Conservation (phyloP, 2,329 filamentous ascomycete species). For the Dothiorella sarmentorum region DNA sequence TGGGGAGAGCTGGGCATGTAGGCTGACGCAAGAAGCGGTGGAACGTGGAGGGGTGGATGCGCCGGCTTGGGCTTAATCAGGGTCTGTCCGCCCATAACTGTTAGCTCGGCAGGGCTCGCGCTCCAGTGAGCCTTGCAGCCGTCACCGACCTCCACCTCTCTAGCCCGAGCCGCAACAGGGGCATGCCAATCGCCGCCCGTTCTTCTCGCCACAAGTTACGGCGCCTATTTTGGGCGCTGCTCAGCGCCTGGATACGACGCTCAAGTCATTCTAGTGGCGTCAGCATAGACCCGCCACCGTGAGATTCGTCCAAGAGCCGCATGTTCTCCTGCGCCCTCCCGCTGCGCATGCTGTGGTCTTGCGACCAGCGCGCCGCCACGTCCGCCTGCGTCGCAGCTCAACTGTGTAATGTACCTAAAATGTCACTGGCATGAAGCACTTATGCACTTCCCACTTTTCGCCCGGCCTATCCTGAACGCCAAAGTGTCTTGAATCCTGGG, state of each 20-base stretch:
- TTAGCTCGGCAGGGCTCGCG: not conserved
- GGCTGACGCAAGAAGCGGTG: conserved; percentile 17
- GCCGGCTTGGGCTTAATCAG: conserved; percentile 3
- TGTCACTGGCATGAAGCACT: conserved; percentile 1
- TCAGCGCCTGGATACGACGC: not conserved
- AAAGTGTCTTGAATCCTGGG: conserved; percentile 1
- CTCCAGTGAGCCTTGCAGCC: conserved; percentile 8
- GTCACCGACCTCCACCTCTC: conserved; percentile 10
- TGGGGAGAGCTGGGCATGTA: conserved; percentile 7
- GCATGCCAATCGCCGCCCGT: conserved; percentile 7
- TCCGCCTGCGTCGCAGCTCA: conserved; percentile 14
- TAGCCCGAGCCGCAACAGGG: conserved; percentile 15
- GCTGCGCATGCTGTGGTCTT: not conserved
- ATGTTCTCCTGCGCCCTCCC: conserved; percentile 11
- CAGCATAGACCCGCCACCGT: not conserved
- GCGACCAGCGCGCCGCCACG: conserved; percentile 14
- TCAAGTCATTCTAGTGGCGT: not conserved
- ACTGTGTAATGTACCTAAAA: not conserved
- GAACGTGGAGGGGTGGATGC: not conserved
- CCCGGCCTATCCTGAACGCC: not conserved
- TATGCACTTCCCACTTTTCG: not conserved
- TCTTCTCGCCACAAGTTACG: conserved; percentile 6
- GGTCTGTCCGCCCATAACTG: not conserved
- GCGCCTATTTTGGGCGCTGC: conserved; percentile 11
- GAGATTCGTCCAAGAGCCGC: conserved; percentile 16